These are phyloP conservation scores for Cystoderma amianthinum DNA, from an alignment of 768 basidiomycete genomes.

Conservation along the genomic window DNA sequence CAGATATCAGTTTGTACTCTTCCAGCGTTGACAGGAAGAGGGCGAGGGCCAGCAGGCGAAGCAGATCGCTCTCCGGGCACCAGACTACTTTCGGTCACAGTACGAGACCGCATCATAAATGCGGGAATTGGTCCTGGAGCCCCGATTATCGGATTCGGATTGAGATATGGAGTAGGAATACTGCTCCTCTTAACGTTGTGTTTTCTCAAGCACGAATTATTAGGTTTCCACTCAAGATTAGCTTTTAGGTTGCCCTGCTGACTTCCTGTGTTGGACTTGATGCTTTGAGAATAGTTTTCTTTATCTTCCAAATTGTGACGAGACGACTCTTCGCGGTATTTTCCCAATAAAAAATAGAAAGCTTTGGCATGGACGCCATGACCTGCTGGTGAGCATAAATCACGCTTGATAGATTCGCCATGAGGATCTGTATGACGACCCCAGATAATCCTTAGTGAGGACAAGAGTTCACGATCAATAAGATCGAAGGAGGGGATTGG, in stretches of 20 bases:
- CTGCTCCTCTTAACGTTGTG: conserved; percentile 17
- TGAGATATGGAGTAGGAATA: conserved; percentile 10
- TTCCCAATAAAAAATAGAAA: conserved; percentile 79
- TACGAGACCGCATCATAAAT: conserved; percentile 8
- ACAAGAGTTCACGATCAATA: conserved; percentile 73
- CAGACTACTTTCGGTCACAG: conserved; percentile 9
- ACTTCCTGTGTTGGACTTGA: conserved; percentile 7
- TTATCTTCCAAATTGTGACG: conserved; percentile 43
- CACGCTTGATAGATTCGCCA: conserved; percentile 48
- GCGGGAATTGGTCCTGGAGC: conserved; percentile 6
- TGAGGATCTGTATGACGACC: conserved; percentile 57
- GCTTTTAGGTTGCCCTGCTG: conserved; percentile 21
- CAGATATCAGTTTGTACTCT: conserved; percentile 13
- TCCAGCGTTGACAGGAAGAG: conserved; percentile 11
- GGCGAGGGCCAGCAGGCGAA: conserved; percentile 8
- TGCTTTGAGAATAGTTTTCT: conserved; percentile 6
- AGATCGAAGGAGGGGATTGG: conserved; percentile 62
- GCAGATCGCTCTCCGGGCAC: conserved; percentile 4
- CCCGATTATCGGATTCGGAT: conserved; percentile 8
- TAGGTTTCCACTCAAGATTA: conserved; percentile 32
- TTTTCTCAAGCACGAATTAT: conserved; percentile 20
- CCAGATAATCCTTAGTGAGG: conserved; percentile 80
- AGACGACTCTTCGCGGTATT: conserved; percentile 58
- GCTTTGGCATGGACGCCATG: conserved; percentile 76
- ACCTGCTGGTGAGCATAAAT: conserved; percentile 65